Evolutionary conservation across 306 rosid species (phyloP), one percentile per base, ranked within the genome.

Genomic region (Prunus armeniaca): DNA sequence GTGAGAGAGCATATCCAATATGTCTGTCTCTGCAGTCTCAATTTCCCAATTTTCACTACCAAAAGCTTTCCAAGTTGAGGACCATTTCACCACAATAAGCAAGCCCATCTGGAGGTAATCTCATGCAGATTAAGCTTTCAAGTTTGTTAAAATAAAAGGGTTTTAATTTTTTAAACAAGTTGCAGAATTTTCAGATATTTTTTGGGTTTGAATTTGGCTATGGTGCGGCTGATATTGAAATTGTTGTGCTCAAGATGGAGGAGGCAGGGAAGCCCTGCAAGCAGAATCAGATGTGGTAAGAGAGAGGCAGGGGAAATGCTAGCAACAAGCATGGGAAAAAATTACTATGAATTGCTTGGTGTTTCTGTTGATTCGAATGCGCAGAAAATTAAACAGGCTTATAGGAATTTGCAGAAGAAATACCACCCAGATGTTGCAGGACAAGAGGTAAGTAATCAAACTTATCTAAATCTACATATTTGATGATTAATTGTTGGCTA

Each of bases 371-470:
- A 85, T 76, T 90, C 97, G 51, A 78, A 84, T 64, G n/a, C 79
- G 56, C 64, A 67, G 66, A 78, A 82, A 82, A 89, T 92, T 72
- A 92, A 82, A 85, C 86, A 88, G 68, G 93, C 97, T 69, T 92
- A 89, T 67, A 80, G 93, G 75, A 89, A 88, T 79, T 80, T 89
- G 86, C 97, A 90, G 73, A 92, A 92, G 91, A 90, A 84, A 61
- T 63, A 81, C 57, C 97, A 92, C 78, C 97, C 97, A 11, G 97
- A 92, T 81, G 83, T 92, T 78, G 87, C 86, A 70, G 97, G 97
- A 79, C 90, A 84, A 70, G 51, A 92, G 97, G 97, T 90, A 75
- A 11, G 1, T 6, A 38, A 38, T 38, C 9, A 38, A 38, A 38
- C 2, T 38, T 6, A 38, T 38, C 9, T 38, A 7, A 38, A 38